Evolutionary conservation across 2,329 filamentous ascomycete genomes (phyloP).

Genomic region (Xylariaceae sp.): DNA sequence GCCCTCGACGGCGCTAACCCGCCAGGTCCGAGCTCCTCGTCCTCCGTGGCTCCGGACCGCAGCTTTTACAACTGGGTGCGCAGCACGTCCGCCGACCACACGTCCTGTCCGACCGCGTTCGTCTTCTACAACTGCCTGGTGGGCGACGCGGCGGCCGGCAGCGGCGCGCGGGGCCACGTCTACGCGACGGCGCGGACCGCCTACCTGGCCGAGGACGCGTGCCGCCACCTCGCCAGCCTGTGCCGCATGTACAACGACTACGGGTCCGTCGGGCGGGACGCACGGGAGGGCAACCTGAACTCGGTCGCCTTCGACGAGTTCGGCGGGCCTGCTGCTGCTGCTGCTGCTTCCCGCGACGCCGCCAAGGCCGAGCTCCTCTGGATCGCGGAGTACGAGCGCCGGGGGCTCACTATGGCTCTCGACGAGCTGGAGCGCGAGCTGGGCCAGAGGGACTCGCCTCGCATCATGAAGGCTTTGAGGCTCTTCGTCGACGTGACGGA

Average conservation of each 20-base stretch:
- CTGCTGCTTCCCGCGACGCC: too few relatives aligned
- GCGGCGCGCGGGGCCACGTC: conserved; percentile 1
- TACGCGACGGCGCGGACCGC: conserved; percentile 4
- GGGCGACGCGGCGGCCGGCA: neutral
- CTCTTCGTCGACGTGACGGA: conserved; percentile 10
- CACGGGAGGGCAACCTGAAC: conserved; percentile 24
- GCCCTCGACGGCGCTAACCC: too few relatives aligned
- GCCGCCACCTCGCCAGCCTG: conserved; percentile 16
- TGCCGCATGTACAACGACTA: conserved; percentile 28
- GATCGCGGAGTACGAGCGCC: conserved; percentile 1
- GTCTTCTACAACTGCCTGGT: conserved; percentile 5
- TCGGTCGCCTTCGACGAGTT: conserved; percentile 25
- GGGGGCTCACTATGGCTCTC: neutral
- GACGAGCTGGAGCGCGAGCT: neutral
- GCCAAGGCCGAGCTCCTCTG: neutral
- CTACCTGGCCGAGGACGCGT: conserved; percentile 4
- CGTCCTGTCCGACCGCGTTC: conserved; percentile 9
- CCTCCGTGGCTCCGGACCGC: too few relatives aligned
- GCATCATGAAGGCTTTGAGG: conserved; percentile 5
- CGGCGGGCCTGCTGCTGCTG: too few relatives aligned
- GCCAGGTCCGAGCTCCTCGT: too few relatives aligned
- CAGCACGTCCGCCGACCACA: conserved; percentile 12
- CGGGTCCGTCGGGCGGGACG: conserved; percentile 21
- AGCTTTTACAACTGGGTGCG: conserved; percentile 11
- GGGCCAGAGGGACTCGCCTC: neutral